These are phyloP conservation scores for Aspergillus indologenus DNA, from an alignment of 495 filamentous ascomycete species.

Conservation along the genomic window DNA sequence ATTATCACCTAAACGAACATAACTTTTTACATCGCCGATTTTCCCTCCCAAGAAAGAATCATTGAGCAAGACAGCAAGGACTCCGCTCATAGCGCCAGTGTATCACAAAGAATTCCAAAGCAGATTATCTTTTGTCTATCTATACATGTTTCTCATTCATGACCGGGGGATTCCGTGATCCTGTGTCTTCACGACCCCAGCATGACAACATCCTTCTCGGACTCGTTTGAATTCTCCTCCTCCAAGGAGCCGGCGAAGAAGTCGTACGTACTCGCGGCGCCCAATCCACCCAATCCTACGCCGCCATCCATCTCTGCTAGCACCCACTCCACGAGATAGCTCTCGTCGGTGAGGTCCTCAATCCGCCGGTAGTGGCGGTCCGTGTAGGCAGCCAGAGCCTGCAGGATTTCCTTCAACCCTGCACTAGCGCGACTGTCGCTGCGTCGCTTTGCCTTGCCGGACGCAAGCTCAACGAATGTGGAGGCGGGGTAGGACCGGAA, in stretches of 20 bases:
- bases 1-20: constrained; percentile 10
- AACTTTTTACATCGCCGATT: constrained; percentile 10
- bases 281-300: constrained; percentile 41
- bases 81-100: constrained; percentile 23
- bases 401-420: constrained; percentile 75
- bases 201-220: constrained; percentile 48
- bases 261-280: constrained; percentile 4
- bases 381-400: constrained; percentile 80
- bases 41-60: constrained; percentile 3
- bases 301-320: constrained; percentile 86
- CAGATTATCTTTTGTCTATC: constrained; percentile 20
- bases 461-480: constrained; percentile 65
- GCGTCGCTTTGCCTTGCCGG: constrained; percentile 37
- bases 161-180: background rate
- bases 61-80: constrained; percentile 14
- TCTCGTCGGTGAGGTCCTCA: constrained; percentile 90
- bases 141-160: constrained; percentile 22
- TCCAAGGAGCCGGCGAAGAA: constrained; percentile 14
- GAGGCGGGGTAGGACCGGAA: constrained; percentile 73
- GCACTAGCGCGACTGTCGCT: constrained; percentile 48
- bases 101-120: constrained; percentile 13
- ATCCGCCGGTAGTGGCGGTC: constrained; percentile 85
- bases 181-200: constrained; percentile 31
- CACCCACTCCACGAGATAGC: constrained; percentile 89
- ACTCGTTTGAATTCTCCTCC: constrained; percentile 31